Evolutionary conservation across 1,139 yeast genomes (phyloP).

Genomic region (Hemisphaericaspora xylofermentans): DNA sequence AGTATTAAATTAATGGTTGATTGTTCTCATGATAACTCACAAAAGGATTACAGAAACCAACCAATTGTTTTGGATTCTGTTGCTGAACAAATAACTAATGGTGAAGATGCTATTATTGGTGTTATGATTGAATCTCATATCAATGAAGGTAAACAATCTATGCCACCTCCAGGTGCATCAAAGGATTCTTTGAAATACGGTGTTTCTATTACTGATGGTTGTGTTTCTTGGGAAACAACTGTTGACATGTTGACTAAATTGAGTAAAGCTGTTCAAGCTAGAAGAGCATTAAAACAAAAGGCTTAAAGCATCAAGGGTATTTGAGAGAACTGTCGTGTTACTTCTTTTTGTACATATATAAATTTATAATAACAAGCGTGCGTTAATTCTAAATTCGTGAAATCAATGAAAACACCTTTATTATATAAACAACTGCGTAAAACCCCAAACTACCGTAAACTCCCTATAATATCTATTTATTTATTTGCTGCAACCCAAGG

Average conservation of each 20-base stretch:
- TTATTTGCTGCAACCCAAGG: slow-evolving; percentile 9
- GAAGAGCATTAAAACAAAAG: slow-evolving; percentile 49
- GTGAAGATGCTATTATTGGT: slow-evolving; percentile 80
- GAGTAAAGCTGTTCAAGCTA: slow-evolving; percentile 75
- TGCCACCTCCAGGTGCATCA: slow-evolving; percentile 66
- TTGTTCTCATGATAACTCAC: slow-evolving; percentile 95
- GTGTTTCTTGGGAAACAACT: slow-evolving; percentile 88
- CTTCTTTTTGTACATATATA: background rate
- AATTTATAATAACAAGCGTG: too few relatives aligned
- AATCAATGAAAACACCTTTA: too few relatives aligned
- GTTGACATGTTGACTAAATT: slow-evolving; percentile 66
- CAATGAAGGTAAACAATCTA: slow-evolving; percentile 90
- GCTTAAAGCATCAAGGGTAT: too few relatives aligned
- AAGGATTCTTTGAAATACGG: slow-evolving; percentile 78
- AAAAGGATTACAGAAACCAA: slow-evolving; percentile 86
- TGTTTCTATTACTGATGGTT: slow-evolving; percentile 93
- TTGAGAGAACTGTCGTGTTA: too few relatives aligned
- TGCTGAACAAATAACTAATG: slow-evolving; percentile 75
- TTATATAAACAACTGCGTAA: too few relatives aligned
- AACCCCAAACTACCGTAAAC: too few relatives aligned
- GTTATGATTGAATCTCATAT: slow-evolving; percentile 95
- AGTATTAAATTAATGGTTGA: slow-evolving; percentile 89
- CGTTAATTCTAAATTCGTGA: too few relatives aligned
- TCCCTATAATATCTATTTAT: background rate
- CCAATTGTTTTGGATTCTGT: slow-evolving; percentile 84